phyloP scores from a whole-genome alignment of 2,329 filamentous ascomycete species.

The Aspergillus novoparasiticus region DNA sequence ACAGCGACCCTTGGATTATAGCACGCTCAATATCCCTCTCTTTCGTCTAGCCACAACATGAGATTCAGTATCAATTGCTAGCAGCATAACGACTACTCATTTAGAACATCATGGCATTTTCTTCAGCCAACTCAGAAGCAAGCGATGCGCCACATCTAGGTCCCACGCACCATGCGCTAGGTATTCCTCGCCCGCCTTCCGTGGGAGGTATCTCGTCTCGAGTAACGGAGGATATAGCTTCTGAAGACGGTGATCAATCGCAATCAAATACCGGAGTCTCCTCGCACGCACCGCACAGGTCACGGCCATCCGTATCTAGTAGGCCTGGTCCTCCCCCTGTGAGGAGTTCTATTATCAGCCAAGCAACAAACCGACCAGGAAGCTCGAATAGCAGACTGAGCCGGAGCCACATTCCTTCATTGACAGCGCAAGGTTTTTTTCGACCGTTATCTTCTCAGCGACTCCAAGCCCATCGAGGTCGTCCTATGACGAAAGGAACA shows the following conservation, averaged over 20 bases:
- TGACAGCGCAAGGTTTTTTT: slow-evolving; percentile 90
- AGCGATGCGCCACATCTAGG: slow-evolving; percentile 41
- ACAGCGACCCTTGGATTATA: background rate
- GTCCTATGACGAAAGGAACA: slow-evolving; percentile 44
- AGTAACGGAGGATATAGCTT: slow-evolving; percentile 61
- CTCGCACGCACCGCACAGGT: slow-evolving; percentile 55
- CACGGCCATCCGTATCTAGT: slow-evolving; percentile 57
- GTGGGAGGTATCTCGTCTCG: slow-evolving; percentile 64
- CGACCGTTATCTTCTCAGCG: slow-evolving; percentile 95
- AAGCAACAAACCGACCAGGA: slow-evolving; percentile 54
- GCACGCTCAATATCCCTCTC: slow-evolving; percentile 7
- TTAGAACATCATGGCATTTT: slow-evolving; percentile 25
- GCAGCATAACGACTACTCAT: slow-evolving; percentile 7
- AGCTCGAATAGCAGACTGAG: slow-evolving; percentile 68
- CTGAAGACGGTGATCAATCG: slow-evolving; percentile 54
- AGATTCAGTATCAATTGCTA: slow-evolving; percentile 20
- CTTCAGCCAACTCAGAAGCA: slow-evolving; percentile 35
- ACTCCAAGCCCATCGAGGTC: slow-evolving; percentile 81
- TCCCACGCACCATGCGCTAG: slow-evolving; percentile 51
- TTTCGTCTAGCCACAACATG: slow-evolving; percentile 24
- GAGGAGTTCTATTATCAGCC: slow-evolving; percentile 39
- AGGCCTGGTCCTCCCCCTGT: slow-evolving; percentile 53
- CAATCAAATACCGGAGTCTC: slow-evolving; percentile 48
- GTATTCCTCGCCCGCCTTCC: slow-evolving; percentile 52
- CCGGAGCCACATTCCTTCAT: slow-evolving; percentile 83